These are phyloP conservation scores for Hansenula lynferdii DNA, from an alignment of 1,139 yeast species.

Conservation along the genomic window DNA sequence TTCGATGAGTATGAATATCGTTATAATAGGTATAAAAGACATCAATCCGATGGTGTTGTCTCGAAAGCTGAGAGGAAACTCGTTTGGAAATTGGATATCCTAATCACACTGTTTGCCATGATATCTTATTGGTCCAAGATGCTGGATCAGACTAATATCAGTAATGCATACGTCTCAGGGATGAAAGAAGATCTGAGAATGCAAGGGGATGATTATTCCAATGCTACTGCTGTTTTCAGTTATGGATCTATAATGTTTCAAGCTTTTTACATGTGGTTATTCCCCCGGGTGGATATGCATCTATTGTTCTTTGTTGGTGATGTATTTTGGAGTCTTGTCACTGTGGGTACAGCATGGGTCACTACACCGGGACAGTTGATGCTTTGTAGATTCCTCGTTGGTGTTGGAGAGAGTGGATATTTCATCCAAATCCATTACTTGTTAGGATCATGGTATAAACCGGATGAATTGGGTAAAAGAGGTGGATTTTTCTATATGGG, in stretches of 20 bases:
- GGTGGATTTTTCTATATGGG: slow-evolving; percentile 50
- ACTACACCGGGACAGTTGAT: slow-evolving; percentile 36
- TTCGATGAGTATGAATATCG: too few species aligned
- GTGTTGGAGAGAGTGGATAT: slow-evolving; percentile 58
- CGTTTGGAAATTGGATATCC: slow-evolving; percentile 43
- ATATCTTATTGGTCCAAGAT: background rate
- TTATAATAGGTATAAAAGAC: too few species aligned
- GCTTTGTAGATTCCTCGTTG: slow-evolving; percentile 51
- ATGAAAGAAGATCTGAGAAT: slow-evolving; percentile 38
- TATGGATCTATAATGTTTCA: slow-evolving; percentile 22
- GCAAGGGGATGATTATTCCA: slow-evolving; percentile 31
- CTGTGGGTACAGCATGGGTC: slow-evolving; percentile 50
- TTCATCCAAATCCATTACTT: slow-evolving; percentile 40
- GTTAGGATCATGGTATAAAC: slow-evolving; percentile 28
- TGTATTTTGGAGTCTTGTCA: slow-evolving; percentile 34
- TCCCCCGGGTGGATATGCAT: slow-evolving; percentile 12
- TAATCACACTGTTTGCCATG: background rate
- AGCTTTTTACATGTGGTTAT: slow-evolving; percentile 17
- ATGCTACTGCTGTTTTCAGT: slow-evolving; percentile 21
- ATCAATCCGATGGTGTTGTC: too few species aligned
- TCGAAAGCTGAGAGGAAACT: slow-evolving; percentile 42
- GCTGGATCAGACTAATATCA: slow-evolving; percentile 29
- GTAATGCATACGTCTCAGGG: slow-evolving; percentile 40
- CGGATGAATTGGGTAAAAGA: slow-evolving; percentile 30
- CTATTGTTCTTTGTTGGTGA: slow-evolving; percentile 11